Evolutionary conservation across 805 yeast genomes (phyloP).

Genomic region (Sungouiella blattae): DNA sequence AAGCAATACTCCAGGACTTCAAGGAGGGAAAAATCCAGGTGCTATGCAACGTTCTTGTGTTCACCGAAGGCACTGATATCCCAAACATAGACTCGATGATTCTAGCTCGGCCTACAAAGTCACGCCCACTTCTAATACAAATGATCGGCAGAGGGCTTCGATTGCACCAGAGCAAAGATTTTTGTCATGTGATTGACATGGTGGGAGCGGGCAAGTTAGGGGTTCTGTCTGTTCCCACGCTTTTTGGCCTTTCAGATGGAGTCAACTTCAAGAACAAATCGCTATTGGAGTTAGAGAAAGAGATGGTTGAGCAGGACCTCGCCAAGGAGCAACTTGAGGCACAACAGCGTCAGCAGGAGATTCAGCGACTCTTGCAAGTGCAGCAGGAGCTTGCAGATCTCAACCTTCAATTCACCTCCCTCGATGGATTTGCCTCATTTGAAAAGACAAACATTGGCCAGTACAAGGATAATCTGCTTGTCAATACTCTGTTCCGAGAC

Average conservation of each 20-base stretch:
- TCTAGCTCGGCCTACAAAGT: conserved; percentile 76
- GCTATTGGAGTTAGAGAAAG: conserved; percentile 12
- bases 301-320: conserved; percentile 1
- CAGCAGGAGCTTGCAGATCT: conserved; percentile 11
- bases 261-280: conserved; percentile 22
- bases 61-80: conserved; percentile 93
- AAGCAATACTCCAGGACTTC: conserved; percentile 53
- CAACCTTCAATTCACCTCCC: conserved; percentile 32
- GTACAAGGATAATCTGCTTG: conserved; percentile 8
- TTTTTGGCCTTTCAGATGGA: conserved; percentile 32
- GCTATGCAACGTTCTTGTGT: conserved; percentile 80
- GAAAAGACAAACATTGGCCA: background rate
- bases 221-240: conserved; percentile 52
- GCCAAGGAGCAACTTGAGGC: conserved; percentile 14
- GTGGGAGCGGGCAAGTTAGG: conserved; percentile 60
- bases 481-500: conserved; percentile 13
- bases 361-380: conserved; percentile 8
- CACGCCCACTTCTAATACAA: conserved; percentile 68
- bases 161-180: conserved; percentile 52
- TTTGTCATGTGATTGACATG: conserved; percentile 75
- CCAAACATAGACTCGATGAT: conserved; percentile 83
- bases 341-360: conserved; percentile 6
- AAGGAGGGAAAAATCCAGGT: conserved; percentile 62
- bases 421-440: conserved; percentile 32
- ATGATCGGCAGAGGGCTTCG: conserved; percentile 92